Conservation (phyloP, 441 rosid species). For the Gossypium davidsonii region DNA sequence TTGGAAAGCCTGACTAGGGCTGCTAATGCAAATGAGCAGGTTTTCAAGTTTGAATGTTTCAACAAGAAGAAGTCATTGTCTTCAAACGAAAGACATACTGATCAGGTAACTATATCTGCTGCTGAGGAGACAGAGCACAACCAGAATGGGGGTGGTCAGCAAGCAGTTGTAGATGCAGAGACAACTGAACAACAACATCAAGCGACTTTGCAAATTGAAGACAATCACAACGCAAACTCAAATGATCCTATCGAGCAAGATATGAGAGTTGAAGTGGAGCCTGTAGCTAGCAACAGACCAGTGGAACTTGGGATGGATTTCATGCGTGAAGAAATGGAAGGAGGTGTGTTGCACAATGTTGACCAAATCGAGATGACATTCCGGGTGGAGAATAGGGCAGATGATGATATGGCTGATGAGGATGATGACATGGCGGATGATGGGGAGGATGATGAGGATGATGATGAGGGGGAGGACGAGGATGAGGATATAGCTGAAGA, state of each 20-base stretch:
- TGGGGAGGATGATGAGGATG: slow-evolving; percentile 89
- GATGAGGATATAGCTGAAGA: slow-evolving; percentile 93
- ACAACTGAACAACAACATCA: slow-evolving; percentile 44
- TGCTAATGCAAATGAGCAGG: slow-evolving; percentile 83
- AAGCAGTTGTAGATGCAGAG: slow-evolving; percentile 41
- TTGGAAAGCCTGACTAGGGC: slow-evolving; percentile 89
- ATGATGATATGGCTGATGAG: slow-evolving; percentile 93
- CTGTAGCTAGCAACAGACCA: slow-evolving; percentile 46
- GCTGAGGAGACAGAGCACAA: slow-evolving; percentile 42
- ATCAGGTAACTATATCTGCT: slow-evolving; percentile 37
- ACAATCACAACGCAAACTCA: slow-evolving; percentile 41
- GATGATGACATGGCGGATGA: slow-evolving; percentile 89
- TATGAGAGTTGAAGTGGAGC: slow-evolving; percentile 68
- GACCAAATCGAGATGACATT: slow-evolving; percentile 86
- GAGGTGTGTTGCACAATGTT: slow-evolving; percentile 45
- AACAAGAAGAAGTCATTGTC: slow-evolving; percentile 55
- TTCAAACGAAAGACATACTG: slow-evolving; percentile 47
- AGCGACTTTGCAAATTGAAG: slow-evolving; percentile 45
- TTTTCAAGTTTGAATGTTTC: slow-evolving; percentile 56
- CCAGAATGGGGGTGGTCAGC: slow-evolving; percentile 42
- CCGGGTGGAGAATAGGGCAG: slow-evolving; percentile 71
- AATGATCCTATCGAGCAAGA: slow-evolving; percentile 50
- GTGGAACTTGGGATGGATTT: slow-evolving; percentile 76
- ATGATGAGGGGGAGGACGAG: slow-evolving; percentile 64
- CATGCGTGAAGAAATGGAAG: slow-evolving; percentile 80